Evolutionary conservation across 176 grass and related monocot species (phyloP).

Genomic region (Avena atlantica): DNA sequence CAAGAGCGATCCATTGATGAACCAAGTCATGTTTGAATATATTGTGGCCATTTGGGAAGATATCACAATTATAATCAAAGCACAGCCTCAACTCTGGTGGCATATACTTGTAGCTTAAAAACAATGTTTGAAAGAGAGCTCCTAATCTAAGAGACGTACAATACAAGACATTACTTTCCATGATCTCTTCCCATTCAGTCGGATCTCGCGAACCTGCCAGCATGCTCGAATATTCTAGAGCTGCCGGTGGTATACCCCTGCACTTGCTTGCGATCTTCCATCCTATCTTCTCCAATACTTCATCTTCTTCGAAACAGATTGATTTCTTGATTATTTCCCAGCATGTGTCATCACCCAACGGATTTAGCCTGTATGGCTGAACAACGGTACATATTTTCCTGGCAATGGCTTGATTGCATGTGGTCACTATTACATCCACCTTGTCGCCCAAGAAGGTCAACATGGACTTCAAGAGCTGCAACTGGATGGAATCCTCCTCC

Average conservation of each 20-base stretch:
- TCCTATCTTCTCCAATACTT: neutral
- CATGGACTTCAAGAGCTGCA: neutral
- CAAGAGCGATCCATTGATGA: conserved; percentile 7
- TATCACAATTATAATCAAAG: neutral
- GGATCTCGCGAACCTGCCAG: neutral
- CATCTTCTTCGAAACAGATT: neutral
- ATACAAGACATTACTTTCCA: neutral
- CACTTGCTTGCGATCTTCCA: neutral
- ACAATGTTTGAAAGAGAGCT: neutral
- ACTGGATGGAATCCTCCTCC: neutral
- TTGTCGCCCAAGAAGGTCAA: neutral
- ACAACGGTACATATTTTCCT: neutral
- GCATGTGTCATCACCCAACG: neutral
- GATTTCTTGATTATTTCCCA: conserved; percentile 1
- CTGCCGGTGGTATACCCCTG: neutral
- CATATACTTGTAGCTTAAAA: neutral
- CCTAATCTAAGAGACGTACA: no score
- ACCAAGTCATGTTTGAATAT: neutral
- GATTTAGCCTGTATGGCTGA: neutral
- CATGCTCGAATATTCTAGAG: fast-evolving
- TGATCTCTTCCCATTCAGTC: neutral
- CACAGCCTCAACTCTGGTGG: neutral
- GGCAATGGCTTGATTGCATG: neutral
- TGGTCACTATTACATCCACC: neutral
- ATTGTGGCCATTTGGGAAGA: neutral